phyloP scores from a whole-genome alignment of 768 basidiomycete genomes.

The Rhodosporidiobolus odoratus region DNA sequence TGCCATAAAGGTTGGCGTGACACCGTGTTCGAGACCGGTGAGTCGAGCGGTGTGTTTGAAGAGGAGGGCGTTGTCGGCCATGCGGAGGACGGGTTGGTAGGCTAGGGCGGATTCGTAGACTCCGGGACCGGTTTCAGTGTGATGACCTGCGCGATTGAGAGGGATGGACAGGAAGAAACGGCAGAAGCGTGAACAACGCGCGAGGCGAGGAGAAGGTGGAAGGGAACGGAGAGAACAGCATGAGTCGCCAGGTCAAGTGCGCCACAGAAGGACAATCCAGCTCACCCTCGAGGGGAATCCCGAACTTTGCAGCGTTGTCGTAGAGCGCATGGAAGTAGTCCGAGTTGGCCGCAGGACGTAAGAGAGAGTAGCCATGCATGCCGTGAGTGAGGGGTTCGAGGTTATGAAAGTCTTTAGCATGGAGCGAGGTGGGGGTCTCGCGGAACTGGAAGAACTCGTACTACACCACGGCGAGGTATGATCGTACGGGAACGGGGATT shows the following conservation, averaged over 20 bases:
- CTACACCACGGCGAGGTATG: no score
- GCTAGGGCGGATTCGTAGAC: conserved; percentile 63
- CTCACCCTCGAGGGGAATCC: conserved; percentile 76
- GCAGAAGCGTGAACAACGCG: not conserved
- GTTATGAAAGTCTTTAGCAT: conserved; percentile 69
- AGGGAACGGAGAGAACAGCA: not conserved
- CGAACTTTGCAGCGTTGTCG: conserved; percentile 65
- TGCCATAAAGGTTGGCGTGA: conserved; percentile 80
- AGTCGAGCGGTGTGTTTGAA: conserved; percentile 93
- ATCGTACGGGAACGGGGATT: conserved; percentile 44
- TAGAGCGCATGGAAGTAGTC: conserved; percentile 85
- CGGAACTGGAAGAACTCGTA: conserved; percentile 59
- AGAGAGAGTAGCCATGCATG: conserved; percentile 92
- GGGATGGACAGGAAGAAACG: no score
- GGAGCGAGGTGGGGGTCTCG: conserved; percentile 75
- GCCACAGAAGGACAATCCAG: conserved; percentile 55
- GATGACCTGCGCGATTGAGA: conserved; percentile 16
- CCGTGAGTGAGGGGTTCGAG: conserved; percentile 82
- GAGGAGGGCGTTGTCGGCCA: conserved; percentile 85
- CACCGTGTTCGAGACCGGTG: conserved; percentile 76
- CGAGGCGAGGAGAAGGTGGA: not conserved
- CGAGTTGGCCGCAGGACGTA: conserved; percentile 61
- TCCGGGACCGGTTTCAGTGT: conserved; percentile 74
- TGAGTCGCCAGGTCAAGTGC: no score
- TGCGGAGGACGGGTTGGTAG: conserved; percentile 68